phyloP scores from a whole-genome alignment of 2,329 filamentous ascomycete species.

The Sclerotinia trifoliorum region DNA sequence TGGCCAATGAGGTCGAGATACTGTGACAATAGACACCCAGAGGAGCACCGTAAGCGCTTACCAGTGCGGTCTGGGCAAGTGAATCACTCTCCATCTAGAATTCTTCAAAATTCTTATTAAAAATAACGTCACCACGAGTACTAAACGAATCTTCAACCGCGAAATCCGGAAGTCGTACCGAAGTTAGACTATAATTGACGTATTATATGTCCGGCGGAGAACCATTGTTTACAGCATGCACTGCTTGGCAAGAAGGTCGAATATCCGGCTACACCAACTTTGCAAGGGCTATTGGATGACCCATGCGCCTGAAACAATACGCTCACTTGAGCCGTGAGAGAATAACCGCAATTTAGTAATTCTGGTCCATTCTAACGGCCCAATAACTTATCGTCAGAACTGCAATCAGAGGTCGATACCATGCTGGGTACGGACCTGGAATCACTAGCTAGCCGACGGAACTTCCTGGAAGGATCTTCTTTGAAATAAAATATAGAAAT shows the following conservation, averaged over 20 bases:
- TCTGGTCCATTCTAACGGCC: too few relatives aligned
- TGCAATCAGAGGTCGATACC: not conserved
- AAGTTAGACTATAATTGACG: accelerated
- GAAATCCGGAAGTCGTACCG: accelerated
- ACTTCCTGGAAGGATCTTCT: not conserved
- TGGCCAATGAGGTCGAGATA: not conserved
- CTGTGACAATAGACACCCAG: not conserved
- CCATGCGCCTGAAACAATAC: not conserved
- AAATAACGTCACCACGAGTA: too few relatives aligned
- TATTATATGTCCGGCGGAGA: not conserved
- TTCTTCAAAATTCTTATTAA: not conserved
- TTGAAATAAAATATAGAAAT: not conserved
- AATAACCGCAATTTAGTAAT: not conserved
- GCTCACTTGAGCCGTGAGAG: not conserved
- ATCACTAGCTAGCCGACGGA: not conserved
- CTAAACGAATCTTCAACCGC: accelerated
- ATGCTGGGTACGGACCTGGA: not conserved
- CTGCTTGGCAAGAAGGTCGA: not conserved
- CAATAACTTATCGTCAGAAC: not conserved
- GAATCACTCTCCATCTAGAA: too few relatives aligned
- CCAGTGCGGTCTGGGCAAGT: too few relatives aligned
- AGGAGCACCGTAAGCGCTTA: not conserved
- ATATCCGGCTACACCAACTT: not conserved
- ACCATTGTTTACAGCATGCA: not conserved
- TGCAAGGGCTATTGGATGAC: not conserved